Conservation (phyloP, 2,329 filamentous ascomycete species). For the Davidsoniella eucalypti region DNA sequence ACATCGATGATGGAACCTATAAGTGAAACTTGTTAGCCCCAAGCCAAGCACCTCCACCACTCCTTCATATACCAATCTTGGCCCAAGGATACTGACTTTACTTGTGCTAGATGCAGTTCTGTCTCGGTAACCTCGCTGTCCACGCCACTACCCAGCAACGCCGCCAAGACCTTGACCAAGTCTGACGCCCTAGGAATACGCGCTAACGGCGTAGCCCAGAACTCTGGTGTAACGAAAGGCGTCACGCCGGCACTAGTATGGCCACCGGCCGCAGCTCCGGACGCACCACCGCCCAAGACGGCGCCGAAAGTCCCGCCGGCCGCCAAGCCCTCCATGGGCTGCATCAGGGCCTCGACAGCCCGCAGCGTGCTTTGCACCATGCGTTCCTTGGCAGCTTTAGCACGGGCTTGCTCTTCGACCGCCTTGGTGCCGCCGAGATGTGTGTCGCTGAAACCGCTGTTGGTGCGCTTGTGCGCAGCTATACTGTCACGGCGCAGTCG, state of each 20-base stretch:
- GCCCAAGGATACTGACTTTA: neutral
- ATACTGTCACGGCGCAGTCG: too few relatives aligned
- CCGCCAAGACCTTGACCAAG: constrained; percentile 6
- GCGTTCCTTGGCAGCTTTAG: neutral
- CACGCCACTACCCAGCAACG: constrained; percentile 5
- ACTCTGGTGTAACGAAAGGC: constrained; percentile 3
- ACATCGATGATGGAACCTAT: neutral
- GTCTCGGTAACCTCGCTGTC: neutral
- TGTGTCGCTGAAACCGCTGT: too few relatives aligned
- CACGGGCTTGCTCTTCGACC: neutral
- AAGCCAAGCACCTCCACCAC: too few relatives aligned
- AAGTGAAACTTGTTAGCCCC: too few relatives aligned
- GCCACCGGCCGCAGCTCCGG: neutral
- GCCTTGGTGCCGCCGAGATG: neutral
- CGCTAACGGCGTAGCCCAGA: constrained; percentile 10
- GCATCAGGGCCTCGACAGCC: constrained; percentile 5
- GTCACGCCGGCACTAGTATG: too few relatives aligned
- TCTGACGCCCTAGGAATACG: constrained; percentile 5
- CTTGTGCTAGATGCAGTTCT: neutral
- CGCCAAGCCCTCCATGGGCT: constrained; percentile 2
- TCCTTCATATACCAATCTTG: too few relatives aligned
- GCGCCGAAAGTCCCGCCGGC: neutral
- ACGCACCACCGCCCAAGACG: neutral
- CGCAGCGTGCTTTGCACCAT: constrained; percentile 3
- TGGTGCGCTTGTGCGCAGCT: too few relatives aligned